phyloP scores from a whole-genome alignment of 1,139 yeast species.

The Scheffersomyces lignicola region DNA sequence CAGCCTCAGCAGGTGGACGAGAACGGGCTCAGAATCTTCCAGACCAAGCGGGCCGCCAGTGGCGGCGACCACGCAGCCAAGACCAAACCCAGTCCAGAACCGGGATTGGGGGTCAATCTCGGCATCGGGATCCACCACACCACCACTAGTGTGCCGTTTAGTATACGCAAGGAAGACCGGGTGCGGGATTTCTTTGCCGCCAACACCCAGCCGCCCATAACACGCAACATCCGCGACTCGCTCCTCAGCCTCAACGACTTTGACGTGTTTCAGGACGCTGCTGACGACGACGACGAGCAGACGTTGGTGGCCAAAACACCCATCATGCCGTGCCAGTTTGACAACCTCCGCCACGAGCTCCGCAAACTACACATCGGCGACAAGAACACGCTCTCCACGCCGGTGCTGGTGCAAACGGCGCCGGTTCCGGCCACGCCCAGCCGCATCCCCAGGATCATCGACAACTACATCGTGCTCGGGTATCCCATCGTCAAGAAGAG shows the following conservation, averaged over 20 bases:
- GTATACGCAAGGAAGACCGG: slow-evolving; percentile 33
- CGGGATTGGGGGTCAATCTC: slow-evolving; percentile 37
- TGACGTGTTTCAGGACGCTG: slow-evolving; percentile 12
- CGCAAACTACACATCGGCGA: neutral
- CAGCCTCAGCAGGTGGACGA: slow-evolving; percentile 11
- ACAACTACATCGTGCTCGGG: slow-evolving; percentile 23
- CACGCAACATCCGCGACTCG: slow-evolving; percentile 14
- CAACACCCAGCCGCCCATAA: slow-evolving; percentile 7
- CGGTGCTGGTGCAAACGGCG: too few species aligned
- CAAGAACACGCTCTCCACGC: too few species aligned
- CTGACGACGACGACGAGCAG: slow-evolving; percentile 19
- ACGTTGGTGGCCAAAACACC: slow-evolving; percentile 8
- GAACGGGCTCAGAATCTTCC: slow-evolving; percentile 20
- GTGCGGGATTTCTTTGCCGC: slow-evolving; percentile 23
- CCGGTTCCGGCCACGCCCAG: slow-evolving; percentile 5
- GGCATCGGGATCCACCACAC: slow-evolving; percentile 31
- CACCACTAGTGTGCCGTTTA: slow-evolving; percentile 30
- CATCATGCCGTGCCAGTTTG: neutral
- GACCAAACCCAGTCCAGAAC: slow-evolving; percentile 2
- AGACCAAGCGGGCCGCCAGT: slow-evolving; percentile 13
- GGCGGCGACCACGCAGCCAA: slow-evolving; percentile 4
- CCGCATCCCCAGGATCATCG: slow-evolving; percentile 28
- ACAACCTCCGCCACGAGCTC: neutral
- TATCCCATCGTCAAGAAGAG: slow-evolving; percentile 26
- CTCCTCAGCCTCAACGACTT: slow-evolving; percentile 14